Percentiles rank a stretch among this genome's conserved stretches.
Conservation (phyloP, 2,329 filamentous ascomycete genomes). For the Botrytis medusae region DNA sequence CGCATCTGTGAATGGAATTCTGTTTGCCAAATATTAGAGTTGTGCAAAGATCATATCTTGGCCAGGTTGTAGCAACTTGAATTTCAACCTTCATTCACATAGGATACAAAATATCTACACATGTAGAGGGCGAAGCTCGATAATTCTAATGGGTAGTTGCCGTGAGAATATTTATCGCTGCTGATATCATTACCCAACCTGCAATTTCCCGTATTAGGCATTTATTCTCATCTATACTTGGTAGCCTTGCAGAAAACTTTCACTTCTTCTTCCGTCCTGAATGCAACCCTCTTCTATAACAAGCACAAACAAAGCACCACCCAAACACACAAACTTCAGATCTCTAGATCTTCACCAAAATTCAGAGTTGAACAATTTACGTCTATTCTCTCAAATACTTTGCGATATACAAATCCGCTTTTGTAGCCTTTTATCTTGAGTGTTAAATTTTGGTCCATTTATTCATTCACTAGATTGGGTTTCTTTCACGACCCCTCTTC, state of each 20-base stretch:
- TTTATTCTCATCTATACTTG: not conserved
- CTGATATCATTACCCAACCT: no score
- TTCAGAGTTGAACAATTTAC: not conserved
- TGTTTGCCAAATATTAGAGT: not conserved
- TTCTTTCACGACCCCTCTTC: not conserved
- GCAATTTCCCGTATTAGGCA: not conserved
- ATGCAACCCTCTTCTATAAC: not conserved
- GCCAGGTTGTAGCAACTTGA: not conserved
- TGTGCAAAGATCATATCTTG: not conserved
- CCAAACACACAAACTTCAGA: not conserved
- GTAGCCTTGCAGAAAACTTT: constrained; percentile 1
- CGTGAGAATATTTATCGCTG: not conserved
- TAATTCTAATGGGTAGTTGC: not conserved
- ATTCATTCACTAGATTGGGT: not conserved
- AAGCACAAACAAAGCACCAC: not conserved
- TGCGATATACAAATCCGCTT: not conserved
- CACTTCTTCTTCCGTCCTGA: not conserved
- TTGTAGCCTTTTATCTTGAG: not conserved
- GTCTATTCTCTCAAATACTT: not conserved
- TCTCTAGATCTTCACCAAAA: not conserved
- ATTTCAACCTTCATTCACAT: not conserved
- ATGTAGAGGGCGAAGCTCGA: not conserved
- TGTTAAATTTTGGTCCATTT: not conserved
- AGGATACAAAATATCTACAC: not conserved
- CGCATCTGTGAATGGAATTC: not conserved